Evolutionary conservation across 176 grass and related monocot genomes (phyloP).

Genomic region (Carex kokanica): DNA sequence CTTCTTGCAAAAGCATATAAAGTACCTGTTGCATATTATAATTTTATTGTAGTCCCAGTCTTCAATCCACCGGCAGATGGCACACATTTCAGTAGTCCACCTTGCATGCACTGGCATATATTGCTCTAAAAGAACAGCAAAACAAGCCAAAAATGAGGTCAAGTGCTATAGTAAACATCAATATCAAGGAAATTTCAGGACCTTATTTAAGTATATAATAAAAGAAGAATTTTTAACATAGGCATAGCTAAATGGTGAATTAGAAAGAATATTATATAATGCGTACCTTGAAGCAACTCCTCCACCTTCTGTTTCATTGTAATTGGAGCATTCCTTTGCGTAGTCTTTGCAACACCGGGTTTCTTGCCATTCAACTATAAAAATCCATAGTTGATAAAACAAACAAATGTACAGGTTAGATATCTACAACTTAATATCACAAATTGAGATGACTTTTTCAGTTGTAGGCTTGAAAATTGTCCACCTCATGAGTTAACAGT

Average conservation of each 20-base stretch:
- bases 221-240: background rate
- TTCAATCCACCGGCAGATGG: conserved; percentile 92
- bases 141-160: background rate
- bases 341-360: conserved; percentile 7
- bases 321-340: background rate
- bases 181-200: conserved; percentile 1
- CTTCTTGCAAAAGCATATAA: background rate
- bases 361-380: conserved; percentile 15
- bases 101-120: conserved; percentile 69
- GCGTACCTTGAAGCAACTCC: conserved; percentile 14
- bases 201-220: background rate
- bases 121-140: conserved; percentile 37
- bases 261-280: background rate
- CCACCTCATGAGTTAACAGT: background rate
- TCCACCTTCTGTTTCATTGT: conserved; percentile 17
- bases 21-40: conserved; percentile 95
- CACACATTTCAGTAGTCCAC: conserved; percentile 93
- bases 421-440: background rate
- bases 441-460: conserved; percentile 1
- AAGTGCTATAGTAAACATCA: conserved; percentile 2
- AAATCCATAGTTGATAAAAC: background rate
- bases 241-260: background rate
- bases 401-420: background rate
- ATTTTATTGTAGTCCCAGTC: conserved; percentile 99
- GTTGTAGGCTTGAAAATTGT: background rate